These are phyloP conservation scores for Telfairia occidentalis DNA, from an alignment of 331 rosid genomes.

Conservation along the genomic window DNA sequence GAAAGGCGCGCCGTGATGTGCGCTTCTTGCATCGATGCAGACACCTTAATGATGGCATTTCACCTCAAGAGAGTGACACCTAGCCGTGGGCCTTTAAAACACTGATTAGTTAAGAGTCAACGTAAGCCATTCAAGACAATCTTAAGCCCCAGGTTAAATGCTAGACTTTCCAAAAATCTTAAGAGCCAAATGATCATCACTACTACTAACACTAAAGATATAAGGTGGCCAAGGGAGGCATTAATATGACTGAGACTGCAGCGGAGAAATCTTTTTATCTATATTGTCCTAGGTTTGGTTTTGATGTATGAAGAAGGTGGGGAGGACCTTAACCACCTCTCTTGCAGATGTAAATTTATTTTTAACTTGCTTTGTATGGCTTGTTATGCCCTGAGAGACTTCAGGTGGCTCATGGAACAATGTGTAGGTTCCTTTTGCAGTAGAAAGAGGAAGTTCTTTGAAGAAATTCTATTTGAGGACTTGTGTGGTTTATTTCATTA, in stretches of 20 bases:
- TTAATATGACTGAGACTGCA: background rate
- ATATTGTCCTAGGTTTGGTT: background rate
- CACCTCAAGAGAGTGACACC: background rate
- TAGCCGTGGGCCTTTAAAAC: background rate
- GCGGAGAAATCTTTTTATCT: background rate
- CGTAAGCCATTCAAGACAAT: background rate
- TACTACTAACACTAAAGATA: background rate
- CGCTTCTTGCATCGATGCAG: background rate
- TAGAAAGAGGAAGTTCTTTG: background rate
- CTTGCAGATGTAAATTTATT: background rate
- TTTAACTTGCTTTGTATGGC: background rate
- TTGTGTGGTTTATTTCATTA: background rate
- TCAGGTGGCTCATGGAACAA: background rate
- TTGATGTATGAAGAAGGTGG: slow-evolving; percentile 1
- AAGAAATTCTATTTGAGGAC: background rate
- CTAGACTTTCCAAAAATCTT: background rate
- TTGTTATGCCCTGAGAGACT: background rate
- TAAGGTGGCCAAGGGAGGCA: background rate
- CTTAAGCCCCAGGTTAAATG: background rate
- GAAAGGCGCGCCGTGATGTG: background rate
- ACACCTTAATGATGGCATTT: background rate
- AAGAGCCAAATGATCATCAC: background rate
- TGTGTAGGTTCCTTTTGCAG: background rate
- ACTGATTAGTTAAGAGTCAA: background rate
- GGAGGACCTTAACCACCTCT: background rate